phyloP scores from a whole-genome alignment of 768 basidiomycete species.

The Porphyrellus cyaneotinctus region DNA sequence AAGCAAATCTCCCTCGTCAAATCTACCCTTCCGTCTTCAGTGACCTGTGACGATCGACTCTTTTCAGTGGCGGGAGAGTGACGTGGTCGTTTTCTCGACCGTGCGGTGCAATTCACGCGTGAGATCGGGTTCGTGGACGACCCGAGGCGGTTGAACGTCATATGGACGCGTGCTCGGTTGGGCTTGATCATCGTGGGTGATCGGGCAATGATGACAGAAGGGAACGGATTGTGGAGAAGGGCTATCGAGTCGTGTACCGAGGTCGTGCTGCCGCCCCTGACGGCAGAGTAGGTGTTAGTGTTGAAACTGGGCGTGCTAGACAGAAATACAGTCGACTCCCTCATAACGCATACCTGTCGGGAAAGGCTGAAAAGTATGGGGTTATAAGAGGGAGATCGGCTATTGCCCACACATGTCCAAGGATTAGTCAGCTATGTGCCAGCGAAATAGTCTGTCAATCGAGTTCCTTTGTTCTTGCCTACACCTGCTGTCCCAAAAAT shows the following conservation, averaged over 20 bases:
- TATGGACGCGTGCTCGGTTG: slow-evolving; percentile 62
- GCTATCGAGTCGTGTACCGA: slow-evolving; percentile 37
- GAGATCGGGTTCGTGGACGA: slow-evolving; percentile 67
- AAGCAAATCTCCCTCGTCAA: slow-evolving; percentile 51
- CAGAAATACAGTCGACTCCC: no score
- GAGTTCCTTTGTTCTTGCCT: no score
- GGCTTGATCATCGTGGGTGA: slow-evolving; percentile 63
- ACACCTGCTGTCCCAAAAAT: no score
- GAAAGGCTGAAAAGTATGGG: no score
- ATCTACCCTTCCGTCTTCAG: slow-evolving; percentile 28
- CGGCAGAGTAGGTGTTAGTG: neutral
- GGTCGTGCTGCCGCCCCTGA: slow-evolving; percentile 16
- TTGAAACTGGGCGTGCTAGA: no score
- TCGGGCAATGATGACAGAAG: slow-evolving; percentile 42
- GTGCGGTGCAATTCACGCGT: slow-evolving; percentile 55
- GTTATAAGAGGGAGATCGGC: no score
- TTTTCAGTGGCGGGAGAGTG: slow-evolving; percentile 67
- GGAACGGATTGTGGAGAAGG: slow-evolving; percentile 47
- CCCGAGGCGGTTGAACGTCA: slow-evolving; percentile 56
- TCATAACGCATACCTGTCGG: no score
- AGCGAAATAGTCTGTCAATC: no score
- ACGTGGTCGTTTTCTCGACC: slow-evolving; percentile 61
- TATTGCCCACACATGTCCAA: no score
- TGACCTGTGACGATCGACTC: slow-evolving; percentile 33
- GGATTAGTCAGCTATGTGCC: no score